Evolutionary conservation across 108 stramenopile genomes (phyloP), one percentile per base, ranked within the genome.

Genomic region (Nitzschia putrida): DNA sequence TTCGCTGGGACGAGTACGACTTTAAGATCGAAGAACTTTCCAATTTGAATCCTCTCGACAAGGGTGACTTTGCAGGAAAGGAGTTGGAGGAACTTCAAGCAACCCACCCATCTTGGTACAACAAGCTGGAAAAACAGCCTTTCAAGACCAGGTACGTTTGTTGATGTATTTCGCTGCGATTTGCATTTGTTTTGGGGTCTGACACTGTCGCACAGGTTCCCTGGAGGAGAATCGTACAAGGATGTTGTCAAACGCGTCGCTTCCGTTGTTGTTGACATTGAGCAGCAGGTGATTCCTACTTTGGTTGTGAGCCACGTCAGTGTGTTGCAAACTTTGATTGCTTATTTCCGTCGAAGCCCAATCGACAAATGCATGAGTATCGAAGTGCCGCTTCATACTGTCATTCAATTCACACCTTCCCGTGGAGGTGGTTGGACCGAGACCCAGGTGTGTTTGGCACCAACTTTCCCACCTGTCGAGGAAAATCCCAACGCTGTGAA

Each of bases 251-350:
- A 69, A 23, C 85, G 95, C 16, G 71, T 96, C 38, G 91, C 89
- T 58, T 77, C 88, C 0, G 76, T 88, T 34, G 80, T 96, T 41
- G 89, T 96, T 52, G 95, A 94, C 24, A 74, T 96, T 39, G 95
- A 96, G 58, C 95, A 95, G 64, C 91, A 93, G 64, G 89, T 91
- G 41, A 85, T 77, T 25, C 93, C 91, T 21, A 89, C 88, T 24
- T 78, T 94, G 21, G 80, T 94, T 53, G 95, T 96, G 0, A 91
- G 90, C 55, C 95, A 96, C 68, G 92, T 96, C 43, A 90, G 88
- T 55, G 85, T 91, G 13, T 72, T 96, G 56, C 95, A 96, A 74
- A 71, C 77, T 18, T 74, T 96, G 58, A 88, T 96, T 53, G 90
- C 93, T 10, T 96, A 96, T 64, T 94, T 94, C 51, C 78, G 93